Percentiles rank a stretch among this genome's conserved stretches.
These are phyloP conservation scores for Kodamaea leandrae DNA, from an alignment of 805 yeast species.

Conservation along the genomic window DNA sequence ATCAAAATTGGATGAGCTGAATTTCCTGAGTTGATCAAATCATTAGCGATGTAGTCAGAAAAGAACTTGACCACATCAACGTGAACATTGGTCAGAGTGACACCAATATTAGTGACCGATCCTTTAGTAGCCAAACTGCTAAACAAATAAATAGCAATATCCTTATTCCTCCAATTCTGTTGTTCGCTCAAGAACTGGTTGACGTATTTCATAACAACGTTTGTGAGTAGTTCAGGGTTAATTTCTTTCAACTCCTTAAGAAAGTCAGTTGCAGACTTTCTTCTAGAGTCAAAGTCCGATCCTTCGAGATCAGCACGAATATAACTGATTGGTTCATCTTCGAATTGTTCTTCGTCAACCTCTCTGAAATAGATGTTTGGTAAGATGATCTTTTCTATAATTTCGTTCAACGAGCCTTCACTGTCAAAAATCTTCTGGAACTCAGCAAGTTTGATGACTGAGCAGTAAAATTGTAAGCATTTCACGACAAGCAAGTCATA, in stretches of 20 bases:
- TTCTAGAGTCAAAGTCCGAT: conserved; percentile 86
- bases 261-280: conserved; percentile 91
- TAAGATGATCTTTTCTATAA: conserved; percentile 77
- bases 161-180: conserved; percentile 79
- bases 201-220: conserved; percentile 70
- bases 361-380: conserved; percentile 88
- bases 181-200: conserved; percentile 52
- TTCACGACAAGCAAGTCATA: conserved; percentile 83
- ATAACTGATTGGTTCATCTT: conserved; percentile 94
- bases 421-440: conserved; percentile 62
- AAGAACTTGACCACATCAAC: conserved; percentile 89
- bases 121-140: conserved; percentile 92
- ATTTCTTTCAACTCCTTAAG: conserved; percentile 80
- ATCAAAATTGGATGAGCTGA: conserved; percentile 70
- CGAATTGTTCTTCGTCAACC: conserved; percentile 87
- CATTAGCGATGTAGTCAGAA: conserved; percentile 74
- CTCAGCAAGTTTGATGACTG: conserved; percentile 69
- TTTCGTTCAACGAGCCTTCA: conserved; percentile 56
- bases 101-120: conserved; percentile 79
- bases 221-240: conserved; percentile 71
- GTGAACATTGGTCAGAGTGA: conserved; percentile 77
- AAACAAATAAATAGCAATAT: conserved; percentile 81
- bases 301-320: conserved; percentile 95
- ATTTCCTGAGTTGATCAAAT: conserved; percentile 50
- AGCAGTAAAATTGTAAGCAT: conserved; percentile 75